A percentile compares a stretch with the other conserved stretches of the same genome.
Evolutionary conservation across 2,329 filamentous ascomycete genomes (phyloP).

Genomic region (Penicillium capsulatum): DNA sequence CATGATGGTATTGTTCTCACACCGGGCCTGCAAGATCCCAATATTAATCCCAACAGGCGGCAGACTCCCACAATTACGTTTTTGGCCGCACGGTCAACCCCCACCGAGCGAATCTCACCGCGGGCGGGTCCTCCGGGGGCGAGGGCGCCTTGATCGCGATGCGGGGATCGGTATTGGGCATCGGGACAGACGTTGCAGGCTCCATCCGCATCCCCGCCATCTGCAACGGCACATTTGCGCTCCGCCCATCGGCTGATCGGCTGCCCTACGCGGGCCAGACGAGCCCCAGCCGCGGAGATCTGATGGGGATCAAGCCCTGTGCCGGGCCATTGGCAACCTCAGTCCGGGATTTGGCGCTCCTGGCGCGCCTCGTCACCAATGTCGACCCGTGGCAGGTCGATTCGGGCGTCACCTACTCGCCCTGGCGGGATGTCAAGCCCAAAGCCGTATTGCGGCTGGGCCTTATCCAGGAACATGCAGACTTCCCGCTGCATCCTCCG

Average conservation of each 20-base stretch:
- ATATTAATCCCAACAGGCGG: constrained; percentile 38
- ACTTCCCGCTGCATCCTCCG: constrained; percentile 17
- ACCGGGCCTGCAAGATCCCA: background rate
- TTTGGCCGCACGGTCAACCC: constrained; percentile 62
- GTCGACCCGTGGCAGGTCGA: constrained; percentile 22
- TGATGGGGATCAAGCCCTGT: constrained; percentile 18
- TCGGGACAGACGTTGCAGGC: constrained; percentile 57
- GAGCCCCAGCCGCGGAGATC: constrained; percentile 10
- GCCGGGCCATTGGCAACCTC: constrained; percentile 26
- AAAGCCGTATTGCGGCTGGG: constrained; percentile 12
- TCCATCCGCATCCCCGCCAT: constrained; percentile 46
- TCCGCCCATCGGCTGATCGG: constrained; percentile 45
- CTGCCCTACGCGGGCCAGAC: constrained; percentile 50
- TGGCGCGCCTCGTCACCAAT: constrained; percentile 18
- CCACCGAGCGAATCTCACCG: constrained; percentile 53
- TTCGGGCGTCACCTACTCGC: constrained; percentile 22
- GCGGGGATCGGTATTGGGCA: constrained; percentile 54
- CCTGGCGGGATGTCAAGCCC: constrained; percentile 20
- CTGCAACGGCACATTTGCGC: constrained; percentile 47
- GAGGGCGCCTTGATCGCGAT: constrained; percentile 58
- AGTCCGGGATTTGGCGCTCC: constrained; percentile 23
- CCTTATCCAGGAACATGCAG: constrained; percentile 11
- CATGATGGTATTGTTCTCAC: constrained; percentile 18
- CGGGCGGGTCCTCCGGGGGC: constrained; percentile 64
- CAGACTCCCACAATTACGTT: constrained; percentile 51